Base-by-base conservation (phyloP, 495 filamentous ascomycete genomes). In the Lasiosphaeria hispida region DNA sequence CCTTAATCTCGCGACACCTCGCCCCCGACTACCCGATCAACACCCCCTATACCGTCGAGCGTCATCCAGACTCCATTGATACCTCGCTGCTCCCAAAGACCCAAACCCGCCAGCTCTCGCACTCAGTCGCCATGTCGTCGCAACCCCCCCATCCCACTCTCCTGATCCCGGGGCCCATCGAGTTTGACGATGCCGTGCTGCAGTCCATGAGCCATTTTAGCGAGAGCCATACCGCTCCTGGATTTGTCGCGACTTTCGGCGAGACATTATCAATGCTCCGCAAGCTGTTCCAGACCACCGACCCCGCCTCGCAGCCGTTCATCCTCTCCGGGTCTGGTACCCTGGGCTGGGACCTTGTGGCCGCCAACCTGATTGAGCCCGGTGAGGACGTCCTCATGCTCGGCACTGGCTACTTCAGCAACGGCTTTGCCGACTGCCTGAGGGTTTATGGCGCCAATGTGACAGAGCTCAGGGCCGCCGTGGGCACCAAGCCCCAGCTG, bases 131-230 rank as follows among this genome's bases (percentile, higher is more conserved):
- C 39, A 92, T 94, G 90, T 92, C 90, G 48, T 77, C 75, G 55
- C 92, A 96, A 79, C 75, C 89, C 42, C 77, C 83, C 50, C 92
- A 96, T 71, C 83, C 90, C 56, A 83, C 91, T 38, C 74, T 97
- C 68, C 83, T 98, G 66, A 96, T 98, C 67, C 94, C 94, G 19
- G 94, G 94, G 30, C 94, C 94, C 69, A 94, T 98, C 70, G 94
- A 98, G 76, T 97, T 97, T 68, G 94, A 97, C 71, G 94, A 98
- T 90, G 92, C 86, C 42, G 94, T 98, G 49, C 84, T 98, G 44
- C 81, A 90, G 71, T 89, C 92, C 55, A 97, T 97, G 94, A 83
- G 87, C 71, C 94, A 97, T 76, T 96, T 11, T 59, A 96, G 93
- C 71, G 90, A 98, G 83, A 91, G 87, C 73, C 94, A 98, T 76